Evolutionary conservation across 305 asterid genomes (phyloP).

Genomic region (Withania somnifera): DNA sequence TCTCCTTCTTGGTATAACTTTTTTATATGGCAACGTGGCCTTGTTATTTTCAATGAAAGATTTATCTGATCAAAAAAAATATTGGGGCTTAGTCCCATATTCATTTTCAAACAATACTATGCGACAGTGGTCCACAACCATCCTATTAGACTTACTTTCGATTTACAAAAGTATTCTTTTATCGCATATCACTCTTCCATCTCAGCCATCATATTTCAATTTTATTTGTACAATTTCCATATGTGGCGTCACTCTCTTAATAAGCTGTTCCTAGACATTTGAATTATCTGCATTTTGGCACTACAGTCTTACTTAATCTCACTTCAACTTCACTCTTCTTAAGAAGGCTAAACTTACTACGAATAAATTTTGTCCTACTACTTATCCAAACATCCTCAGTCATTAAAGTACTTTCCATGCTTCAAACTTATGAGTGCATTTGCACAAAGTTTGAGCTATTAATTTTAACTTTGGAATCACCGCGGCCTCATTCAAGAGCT

Average conservation of each 20-base stretch:
- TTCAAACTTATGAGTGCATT: neutral
- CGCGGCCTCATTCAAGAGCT: neutral
- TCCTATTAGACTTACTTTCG: neutral
- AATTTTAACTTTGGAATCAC: neutral
- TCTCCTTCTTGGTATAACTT: too few species aligned
- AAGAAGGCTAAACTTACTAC: neutral
- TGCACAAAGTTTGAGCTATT: neutral
- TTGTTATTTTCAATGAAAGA: too few species aligned
- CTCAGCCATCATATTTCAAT: neutral
- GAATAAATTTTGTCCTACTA: neutral
- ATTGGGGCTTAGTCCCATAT: neutral
- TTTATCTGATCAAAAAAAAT: too few species aligned
- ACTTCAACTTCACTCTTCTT: neutral
- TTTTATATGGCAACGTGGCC: too few species aligned
- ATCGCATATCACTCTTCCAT: neutral
- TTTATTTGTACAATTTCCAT: neutral
- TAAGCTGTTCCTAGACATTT: neutral
- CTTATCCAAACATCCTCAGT: neutral
- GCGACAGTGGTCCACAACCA: neutral
- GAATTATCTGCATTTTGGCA: neutral
- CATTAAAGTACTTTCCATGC: neutral
- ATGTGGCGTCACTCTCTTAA: neutral
- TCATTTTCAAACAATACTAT: neutral
- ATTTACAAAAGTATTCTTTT: neutral
- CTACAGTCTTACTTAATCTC: neutral